These are phyloP conservation scores for Knufia fluminis DNA, from an alignment of 2,329 filamentous ascomycete species.

Conservation along the genomic window DNA sequence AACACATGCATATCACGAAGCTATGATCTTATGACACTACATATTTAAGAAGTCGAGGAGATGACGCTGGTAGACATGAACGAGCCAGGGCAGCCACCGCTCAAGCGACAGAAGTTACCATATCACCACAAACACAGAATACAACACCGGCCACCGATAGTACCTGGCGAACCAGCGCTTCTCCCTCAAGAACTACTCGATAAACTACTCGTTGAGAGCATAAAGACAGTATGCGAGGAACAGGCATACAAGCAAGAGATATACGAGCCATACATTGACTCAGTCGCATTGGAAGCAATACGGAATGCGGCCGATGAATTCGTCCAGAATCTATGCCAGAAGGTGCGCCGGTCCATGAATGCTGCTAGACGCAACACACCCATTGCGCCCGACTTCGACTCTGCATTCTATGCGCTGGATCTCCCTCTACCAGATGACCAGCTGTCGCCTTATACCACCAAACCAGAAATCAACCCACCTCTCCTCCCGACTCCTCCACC, in stretches of 20 bases:
- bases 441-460: constrained; percentile 24
- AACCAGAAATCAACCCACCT: constrained; percentile 23
- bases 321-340: constrained; percentile 44
- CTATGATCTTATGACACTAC: constrained; percentile 3
- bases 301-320: constrained; percentile 48
- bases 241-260: constrained; percentile 20
- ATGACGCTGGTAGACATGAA: background rate
- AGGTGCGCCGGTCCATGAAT: constrained; percentile 50
- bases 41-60: background rate
- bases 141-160: constrained; percentile 24
- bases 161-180: constrained; percentile 32
- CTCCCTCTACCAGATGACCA: constrained; percentile 24
- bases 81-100: background rate
- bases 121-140: constrained; percentile 38
- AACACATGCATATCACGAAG: background rate
- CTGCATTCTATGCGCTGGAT: constrained; percentile 38
- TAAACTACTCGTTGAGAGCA: constrained; percentile 46
- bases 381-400: constrained; percentile 51
- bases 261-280: constrained; percentile 33
- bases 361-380: constrained; percentile 46
- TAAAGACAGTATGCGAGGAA: constrained; percentile 32
- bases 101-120: constrained; percentile 30
- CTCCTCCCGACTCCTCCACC: constrained; percentile 33
- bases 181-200: constrained; percentile 46
- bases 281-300: constrained; percentile 49